Evolutionary conservation across 176 grass and related monocot species (phyloP).

Genomic region (Pontederia crassipes): DNA sequence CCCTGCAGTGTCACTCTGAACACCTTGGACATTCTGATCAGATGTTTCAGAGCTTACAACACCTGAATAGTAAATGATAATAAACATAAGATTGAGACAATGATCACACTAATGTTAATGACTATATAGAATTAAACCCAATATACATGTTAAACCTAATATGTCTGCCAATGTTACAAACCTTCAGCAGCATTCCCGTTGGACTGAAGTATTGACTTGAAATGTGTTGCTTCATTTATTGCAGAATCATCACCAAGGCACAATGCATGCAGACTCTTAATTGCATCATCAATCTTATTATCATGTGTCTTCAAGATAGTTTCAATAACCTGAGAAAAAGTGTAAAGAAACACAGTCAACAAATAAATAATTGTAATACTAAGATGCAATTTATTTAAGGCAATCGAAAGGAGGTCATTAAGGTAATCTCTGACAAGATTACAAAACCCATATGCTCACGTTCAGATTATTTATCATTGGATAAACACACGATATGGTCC

Average conservation of each 20-base stretch:
- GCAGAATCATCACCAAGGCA: slow-evolving; percentile 26
- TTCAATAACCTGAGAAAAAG: slow-evolving; percentile 13
- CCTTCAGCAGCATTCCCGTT: slow-evolving; percentile 1
- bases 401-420: too few relatives aligned
- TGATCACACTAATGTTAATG: background rate
- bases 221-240: background rate
- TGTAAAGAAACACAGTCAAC: background rate
- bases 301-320: slow-evolving; percentile 20
- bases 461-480: too few relatives aligned
- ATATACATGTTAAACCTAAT: background rate
- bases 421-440: too few relatives aligned
- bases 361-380: background rate
- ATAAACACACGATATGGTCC: too few relatives aligned
- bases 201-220: background rate
- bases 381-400: background rate
- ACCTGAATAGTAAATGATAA: slow-evolving; percentile 4
- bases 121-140: background rate
- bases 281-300: slow-evolving; percentile 22
- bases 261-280: slow-evolving; percentile 26
- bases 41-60: background rate
- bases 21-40: slow-evolving; percentile 4
- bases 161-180: background rate
- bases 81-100: background rate
- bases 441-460: too few relatives aligned
- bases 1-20: background rate